Base-by-base conservation (phyloP, 2,329 filamentous ascomycete genomes). In the Penicillium sp. region DNA sequence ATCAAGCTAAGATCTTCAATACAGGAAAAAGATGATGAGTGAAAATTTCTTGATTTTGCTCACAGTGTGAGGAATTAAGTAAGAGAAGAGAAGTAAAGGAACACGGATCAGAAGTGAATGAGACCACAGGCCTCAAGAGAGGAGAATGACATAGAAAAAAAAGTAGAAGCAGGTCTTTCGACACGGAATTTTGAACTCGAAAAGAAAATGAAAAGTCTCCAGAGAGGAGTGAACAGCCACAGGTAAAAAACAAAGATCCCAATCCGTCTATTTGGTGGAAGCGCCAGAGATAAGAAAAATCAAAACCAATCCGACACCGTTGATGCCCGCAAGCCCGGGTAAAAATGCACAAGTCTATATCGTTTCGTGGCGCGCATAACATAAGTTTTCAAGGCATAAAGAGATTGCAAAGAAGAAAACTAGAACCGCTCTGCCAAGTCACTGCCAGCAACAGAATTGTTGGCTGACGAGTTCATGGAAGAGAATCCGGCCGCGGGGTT, bases 391-490 rank as follows among this genome's bases (percentile, higher is more conserved):
- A 19, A 61, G 49, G 47, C 55, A 53, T 57, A 45, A 55, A 52
- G 41, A 49, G 47, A 39, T 51, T 44, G 48, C 41, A 59, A 41
- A 35, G 17, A n/a, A 31, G 10, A 42, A 17, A 45, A 57, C 61
- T 70, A 80, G 61, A 78, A 75, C 51, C 84, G 79, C 64, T 88
- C 86, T 70, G 83, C 82, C 56, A 89, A 77, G 70, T 90, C 87
- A 53, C 84, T 85, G 38, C 90, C 90, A 25, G 89, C 87, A 59
- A 94, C 80, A 66, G 91, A 96, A 70, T 88, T 91, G 45, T 84
- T 86, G 42, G 89, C 84, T 44, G 90, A 94, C 57, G 89, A 93
- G 65, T 87, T 86, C 53, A 90, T 89, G 61, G 90, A 93, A 49
- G 84, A 82, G 70, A 87, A 87, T 61, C 86, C 89, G 49, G 84